Evolutionary conservation across 768 basidiomycete genomes (phyloP), one percentile per base, ranked within the genome.

Genomic region (Zangia roseola): DNA sequence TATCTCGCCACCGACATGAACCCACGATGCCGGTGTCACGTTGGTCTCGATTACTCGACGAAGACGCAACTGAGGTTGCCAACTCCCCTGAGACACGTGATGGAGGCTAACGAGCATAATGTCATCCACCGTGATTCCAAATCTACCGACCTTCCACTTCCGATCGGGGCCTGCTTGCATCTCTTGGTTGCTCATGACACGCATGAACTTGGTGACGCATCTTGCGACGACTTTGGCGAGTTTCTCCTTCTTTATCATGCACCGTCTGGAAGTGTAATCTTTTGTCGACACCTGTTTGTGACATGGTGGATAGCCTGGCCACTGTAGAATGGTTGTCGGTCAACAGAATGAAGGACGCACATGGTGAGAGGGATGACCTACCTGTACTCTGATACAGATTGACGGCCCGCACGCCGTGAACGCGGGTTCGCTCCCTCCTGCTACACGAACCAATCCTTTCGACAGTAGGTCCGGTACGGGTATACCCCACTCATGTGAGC

Each of bases 81-180:
- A 89, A 55, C 82, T 83, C 14, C 87, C 87, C 68, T 84, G 78
- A 8, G 85, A 87, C 43, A 88, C 86, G 52, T 88, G 87, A 66
- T 88, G 85, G 35, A 88, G 77, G 56, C 84, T 83, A 55, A 88
- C 82, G 35, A 90, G 80, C 40, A 82, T 68, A 34, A 58, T 13
- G 19, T 61, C 51, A 5, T 59, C 51, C 4, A 49, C 31, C 7
- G 6, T 40, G 19, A 60, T 53, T 4, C 25, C 23, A 6, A 8
- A 16, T 0, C 47, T 33, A 10, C 62, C 59, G 13, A 63, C 39
- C 21, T 38, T 53, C 62, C 62, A 63, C 25, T 1, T 33, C 8
- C 0, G 8, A 23, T 58, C 53, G 1, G 56, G 43, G 10, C 47
- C 50, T 0, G 13, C 14, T 17, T 54, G 10, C 49, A 57, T 57